Base-by-base conservation (phyloP, 108 stramenopile genomes). In the Asterionellopsis glacialis region DNA sequence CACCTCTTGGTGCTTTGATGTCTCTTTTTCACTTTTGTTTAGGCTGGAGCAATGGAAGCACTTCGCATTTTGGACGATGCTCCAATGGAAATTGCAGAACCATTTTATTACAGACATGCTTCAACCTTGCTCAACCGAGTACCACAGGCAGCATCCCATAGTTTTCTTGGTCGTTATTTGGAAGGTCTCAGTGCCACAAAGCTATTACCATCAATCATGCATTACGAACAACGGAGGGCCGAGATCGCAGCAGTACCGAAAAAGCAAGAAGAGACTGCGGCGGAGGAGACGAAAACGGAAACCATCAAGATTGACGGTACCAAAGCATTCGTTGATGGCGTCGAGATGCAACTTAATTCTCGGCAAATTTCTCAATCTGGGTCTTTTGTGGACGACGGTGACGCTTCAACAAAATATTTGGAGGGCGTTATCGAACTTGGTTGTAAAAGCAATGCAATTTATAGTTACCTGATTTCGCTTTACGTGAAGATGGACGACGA, bases 401-500 rank as follows among this genome's bases (percentile, higher is more conserved):
- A 77, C 48, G 85, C 84, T 12, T 72, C 84, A 7, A 57, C 72
- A 16, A 72, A 57, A 26, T 93, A 86, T 47, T 50, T 93, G 45
- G 92, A 93, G 52, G 92, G 92, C 10, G 87, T 88, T 11, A 90
- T 93, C 53, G 67, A 73, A 45, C 81, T 82, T 33, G 92, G 92
- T 27, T 85, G 88, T 61, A 66, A 67, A 49, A 88, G 74, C 44
- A 76, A 76, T 24, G 88, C 88, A 26, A 74, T 93, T 57, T 90
- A 64, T 67, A 88, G 78, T 62, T 88, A 88, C 59, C 61, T 93
- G 48, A 69, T 77, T 43, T 78, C 84, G 22, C 76, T 93, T 11
- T 93, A 88, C 55, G 76, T 78, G 18, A 75, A 75, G 27, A 57
- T 90, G 72, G 83, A 84, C 11, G 88, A 93, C 65, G 92, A 93